Conservation (phyloP, 2,329 filamentous ascomycete genomes). For the Alternaria gaisen region DNA sequence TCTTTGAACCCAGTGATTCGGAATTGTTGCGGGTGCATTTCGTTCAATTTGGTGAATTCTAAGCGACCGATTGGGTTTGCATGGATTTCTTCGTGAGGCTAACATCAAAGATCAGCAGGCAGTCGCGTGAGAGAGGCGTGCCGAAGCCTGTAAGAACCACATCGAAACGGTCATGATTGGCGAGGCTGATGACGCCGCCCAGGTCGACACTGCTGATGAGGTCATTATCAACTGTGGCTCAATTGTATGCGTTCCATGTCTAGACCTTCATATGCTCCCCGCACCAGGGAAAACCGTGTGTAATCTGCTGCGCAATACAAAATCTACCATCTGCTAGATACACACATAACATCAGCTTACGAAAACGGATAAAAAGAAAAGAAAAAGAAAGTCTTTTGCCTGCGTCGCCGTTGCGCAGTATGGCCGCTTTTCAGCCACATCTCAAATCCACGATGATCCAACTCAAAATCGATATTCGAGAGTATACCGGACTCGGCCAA, state of each 20-base stretch:
- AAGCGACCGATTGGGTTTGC: constrained; percentile 6
- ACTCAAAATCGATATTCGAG: constrained; percentile 5
- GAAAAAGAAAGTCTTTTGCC: neutral
- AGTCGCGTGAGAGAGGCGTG: constrained; percentile 14
- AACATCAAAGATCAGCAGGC: constrained; percentile 9
- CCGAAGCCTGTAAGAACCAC: constrained; percentile 9
- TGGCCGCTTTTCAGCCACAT: neutral
- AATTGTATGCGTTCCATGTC: constrained; percentile 8
- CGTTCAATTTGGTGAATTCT: neutral
- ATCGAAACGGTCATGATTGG: constrained; percentile 9
- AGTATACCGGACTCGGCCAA: neutral
- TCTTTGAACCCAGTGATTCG: constrained; percentile 10
- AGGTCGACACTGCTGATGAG: constrained; percentile 6
- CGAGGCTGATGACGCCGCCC: constrained; percentile 7
- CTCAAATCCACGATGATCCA: constrained; percentile 3
- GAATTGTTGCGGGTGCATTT: constrained; percentile 4
- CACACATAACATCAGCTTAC: neutral
- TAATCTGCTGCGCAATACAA: neutral
- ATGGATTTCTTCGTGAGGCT: constrained; percentile 6
- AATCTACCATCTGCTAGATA: neutral
- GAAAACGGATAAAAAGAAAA: neutral
- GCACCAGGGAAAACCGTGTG: neutral
- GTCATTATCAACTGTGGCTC: constrained; percentile 14
- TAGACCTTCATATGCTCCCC: constrained; percentile 5
- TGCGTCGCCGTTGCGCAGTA: neutral